Conservation (phyloP, 805 yeast species). For the Suhomyces emberorum region DNA sequence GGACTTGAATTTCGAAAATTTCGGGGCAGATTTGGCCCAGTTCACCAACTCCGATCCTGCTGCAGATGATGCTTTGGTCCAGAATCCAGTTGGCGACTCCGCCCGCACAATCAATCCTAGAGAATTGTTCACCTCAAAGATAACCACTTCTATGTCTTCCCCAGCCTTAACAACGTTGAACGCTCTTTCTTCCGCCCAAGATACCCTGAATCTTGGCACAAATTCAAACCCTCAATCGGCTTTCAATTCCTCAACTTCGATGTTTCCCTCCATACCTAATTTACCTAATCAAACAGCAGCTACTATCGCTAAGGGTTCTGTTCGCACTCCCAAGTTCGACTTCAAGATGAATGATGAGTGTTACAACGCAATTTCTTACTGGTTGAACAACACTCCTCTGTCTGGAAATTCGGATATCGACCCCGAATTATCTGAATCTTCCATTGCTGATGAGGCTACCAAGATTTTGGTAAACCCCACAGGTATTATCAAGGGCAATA, state of each 20-base stretch:
- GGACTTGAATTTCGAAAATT: neutral
- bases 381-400: conserved; percentile 28
- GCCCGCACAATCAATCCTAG: conserved; percentile 14
- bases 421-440: neutral
- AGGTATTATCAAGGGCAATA: conserved; percentile 23
- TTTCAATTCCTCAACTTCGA: neutral
- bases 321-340: conserved; percentile 12
- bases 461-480: conserved; percentile 23
- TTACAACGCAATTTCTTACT: conserved; percentile 35
- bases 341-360: conserved; percentile 38
- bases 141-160: conserved; percentile 8
- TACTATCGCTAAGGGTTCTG: neutral
- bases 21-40: neutral
- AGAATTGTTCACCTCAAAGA: conserved; percentile 10
- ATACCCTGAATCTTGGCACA: neutral
- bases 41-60: neutral
- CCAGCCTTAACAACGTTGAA: conserved; percentile 8
- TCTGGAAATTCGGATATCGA: conserved; percentile 11
- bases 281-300: conserved; percentile 8
- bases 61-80: neutral
- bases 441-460: conserved; percentile 3
- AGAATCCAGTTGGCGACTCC: conserved; percentile 1
- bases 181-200: neutral
- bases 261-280: conserved; percentile 4
- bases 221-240: neutral